These are phyloP conservation scores for Heimioporus retisporus DNA, from an alignment of 1,284 basidiomycete genomes.

Conservation along the genomic window DNA sequence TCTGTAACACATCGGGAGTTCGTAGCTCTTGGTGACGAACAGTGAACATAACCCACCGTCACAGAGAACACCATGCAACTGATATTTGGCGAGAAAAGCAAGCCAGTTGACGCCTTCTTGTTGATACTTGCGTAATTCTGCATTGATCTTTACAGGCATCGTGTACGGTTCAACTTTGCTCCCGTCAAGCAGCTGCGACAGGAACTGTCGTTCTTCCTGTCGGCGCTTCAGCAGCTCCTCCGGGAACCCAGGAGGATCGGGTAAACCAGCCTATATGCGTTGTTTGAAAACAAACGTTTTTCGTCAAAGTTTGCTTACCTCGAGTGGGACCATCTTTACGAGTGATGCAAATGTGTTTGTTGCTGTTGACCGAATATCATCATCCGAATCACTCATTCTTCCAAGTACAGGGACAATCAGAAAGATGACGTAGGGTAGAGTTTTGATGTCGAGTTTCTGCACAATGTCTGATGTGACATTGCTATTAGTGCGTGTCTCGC, in stretches of 20 bases:
- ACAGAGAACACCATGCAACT: constrained; percentile 98
- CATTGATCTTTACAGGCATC: constrained; percentile 92
- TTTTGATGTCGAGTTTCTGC: constrained; percentile 92
- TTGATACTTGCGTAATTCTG: constrained; percentile 97
- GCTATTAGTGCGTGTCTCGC: constrained; percentile 17
- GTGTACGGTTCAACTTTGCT: constrained; percentile 94
- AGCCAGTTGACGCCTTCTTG: constrained; percentile 99
- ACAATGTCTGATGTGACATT: constrained; percentile 78
- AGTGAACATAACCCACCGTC: constrained; percentile 74
- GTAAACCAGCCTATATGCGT: constrained; percentile 87
- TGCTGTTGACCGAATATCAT: constrained; percentile 91
- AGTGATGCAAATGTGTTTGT: constrained; percentile 98
- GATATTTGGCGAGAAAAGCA: constrained; percentile 97
- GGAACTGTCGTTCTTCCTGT: constrained; percentile 91
- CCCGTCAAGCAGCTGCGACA: constrained; percentile 95
- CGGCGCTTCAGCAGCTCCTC: constrained; percentile 90
- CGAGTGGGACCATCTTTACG: constrained; percentile 99
- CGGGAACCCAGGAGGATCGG: constrained; percentile 95
- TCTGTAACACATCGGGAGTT: constrained; percentile 59
- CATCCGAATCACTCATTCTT: constrained; percentile 96
- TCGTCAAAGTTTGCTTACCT: constrained; percentile 61
- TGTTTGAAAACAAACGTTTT: neutral
- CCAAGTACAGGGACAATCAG: constrained; percentile 97
- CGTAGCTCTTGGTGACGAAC: neutral
- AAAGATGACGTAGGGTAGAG: constrained; percentile 98